Evolutionary conservation across 2,329 filamentous ascomycete genomes (phyloP).

Genomic region (Aspergillus sp.): DNA sequence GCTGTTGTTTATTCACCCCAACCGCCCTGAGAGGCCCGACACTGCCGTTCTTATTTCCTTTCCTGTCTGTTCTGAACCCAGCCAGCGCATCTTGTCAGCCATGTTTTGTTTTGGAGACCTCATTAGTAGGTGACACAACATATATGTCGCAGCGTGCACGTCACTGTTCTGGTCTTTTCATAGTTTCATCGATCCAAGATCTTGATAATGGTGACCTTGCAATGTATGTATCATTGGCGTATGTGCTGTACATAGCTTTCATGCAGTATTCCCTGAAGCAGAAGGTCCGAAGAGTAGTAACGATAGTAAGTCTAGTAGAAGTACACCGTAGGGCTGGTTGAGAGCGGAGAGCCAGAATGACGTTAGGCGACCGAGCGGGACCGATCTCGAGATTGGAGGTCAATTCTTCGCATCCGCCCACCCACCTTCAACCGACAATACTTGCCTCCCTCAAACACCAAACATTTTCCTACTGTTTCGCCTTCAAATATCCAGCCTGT

Average conservation of each 20-base stretch:
- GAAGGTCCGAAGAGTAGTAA: too few species aligned
- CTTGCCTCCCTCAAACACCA: background rate
- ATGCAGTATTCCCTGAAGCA: conserved; percentile 14
- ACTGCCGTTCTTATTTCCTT: conserved; percentile 15
- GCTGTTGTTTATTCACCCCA: conserved; percentile 11
- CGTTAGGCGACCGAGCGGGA: background rate
- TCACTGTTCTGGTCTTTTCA: conserved; percentile 21
- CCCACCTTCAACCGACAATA: background rate
- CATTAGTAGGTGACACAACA: conserved; percentile 21
- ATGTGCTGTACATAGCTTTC: conserved; percentile 33
- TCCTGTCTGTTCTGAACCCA: conserved; percentile 15
- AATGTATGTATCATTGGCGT: conserved; percentile 32
- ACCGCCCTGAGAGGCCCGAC: conserved; percentile 18
- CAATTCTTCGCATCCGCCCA: background rate
- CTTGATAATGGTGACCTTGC: conserved; percentile 22
- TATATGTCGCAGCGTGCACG: conserved; percentile 20
- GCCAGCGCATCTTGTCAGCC: conserved; percentile 17
- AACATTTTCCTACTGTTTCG: background rate
- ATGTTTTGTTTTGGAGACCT: conserved; percentile 24
- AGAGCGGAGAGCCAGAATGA: background rate
- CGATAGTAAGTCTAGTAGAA: background rate
- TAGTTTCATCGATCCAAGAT: conserved; percentile 19
- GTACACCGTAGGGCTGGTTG: background rate
- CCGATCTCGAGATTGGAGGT: background rate
- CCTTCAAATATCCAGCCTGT: background rate